phyloP scores from a whole-genome alignment of 2,329 filamentous ascomycete species.

The Colletotrichum phormii region DNA sequence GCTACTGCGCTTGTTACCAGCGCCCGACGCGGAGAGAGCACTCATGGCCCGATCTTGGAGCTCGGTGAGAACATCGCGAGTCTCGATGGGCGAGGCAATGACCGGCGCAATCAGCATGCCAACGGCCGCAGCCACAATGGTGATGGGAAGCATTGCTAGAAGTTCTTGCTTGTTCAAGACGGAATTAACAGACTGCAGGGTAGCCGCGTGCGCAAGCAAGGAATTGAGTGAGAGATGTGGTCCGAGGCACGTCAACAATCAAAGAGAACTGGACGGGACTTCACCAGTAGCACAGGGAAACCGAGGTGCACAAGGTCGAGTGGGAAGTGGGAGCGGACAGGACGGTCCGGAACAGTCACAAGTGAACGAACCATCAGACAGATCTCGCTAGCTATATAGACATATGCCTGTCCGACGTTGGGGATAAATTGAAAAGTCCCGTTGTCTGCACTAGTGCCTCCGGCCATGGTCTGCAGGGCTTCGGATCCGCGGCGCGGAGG shows the following conservation, averaged over 20 bases:
- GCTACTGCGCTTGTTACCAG: conserved; percentile 15
- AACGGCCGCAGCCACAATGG: conserved; percentile 11
- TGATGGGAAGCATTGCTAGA: conserved; percentile 15
- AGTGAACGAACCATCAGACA: not conserved
- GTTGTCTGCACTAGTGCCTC: not conserved
- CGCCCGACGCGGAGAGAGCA: conserved; percentile 1
- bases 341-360: not conserved
- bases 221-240: not conserved
- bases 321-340: not conserved
- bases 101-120: conserved; percentile 6
- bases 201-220: not conserved
- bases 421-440: conserved; percentile 23
- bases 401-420: conserved; percentile 20
- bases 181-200: not conserved
- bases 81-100: conserved; percentile 6
- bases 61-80: conserved; percentile 13
- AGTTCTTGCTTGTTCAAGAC: not conserved
- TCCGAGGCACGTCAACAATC: not conserved
- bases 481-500: conserved; percentile 1
- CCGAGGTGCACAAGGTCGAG: not conserved
- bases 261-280: not conserved
- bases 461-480: conserved; percentile 2
- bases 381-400: conserved; percentile 22
- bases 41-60: conserved; percentile 14
- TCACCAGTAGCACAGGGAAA: too few species aligned